These are phyloP conservation scores for Puccinia sorghi DNA, from an alignment of 1,284 basidiomycete genomes.

Conservation along the genomic window DNA sequence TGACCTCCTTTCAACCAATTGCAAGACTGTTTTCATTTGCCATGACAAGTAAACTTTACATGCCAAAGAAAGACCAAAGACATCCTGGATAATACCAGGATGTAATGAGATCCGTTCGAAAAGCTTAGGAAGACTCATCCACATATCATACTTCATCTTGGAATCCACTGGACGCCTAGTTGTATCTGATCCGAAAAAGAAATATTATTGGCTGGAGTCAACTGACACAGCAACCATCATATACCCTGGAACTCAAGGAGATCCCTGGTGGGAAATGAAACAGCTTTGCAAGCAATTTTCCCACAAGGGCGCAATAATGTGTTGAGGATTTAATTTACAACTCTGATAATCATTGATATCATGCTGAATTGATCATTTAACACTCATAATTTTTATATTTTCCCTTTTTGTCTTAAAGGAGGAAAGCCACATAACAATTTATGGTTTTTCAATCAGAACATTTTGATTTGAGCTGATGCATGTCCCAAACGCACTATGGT, in stretches of 20 bases:
- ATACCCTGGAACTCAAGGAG: background rate
- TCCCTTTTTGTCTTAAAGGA: too few species aligned
- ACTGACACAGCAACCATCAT: background rate
- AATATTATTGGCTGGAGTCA: background rate
- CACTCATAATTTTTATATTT: too few species aligned
- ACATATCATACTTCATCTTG: constrained; percentile 14
- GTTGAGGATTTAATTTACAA: too few species aligned
- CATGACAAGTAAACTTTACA: background rate
- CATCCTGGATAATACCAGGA: constrained; percentile 2
- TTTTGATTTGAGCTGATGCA: too few species aligned
- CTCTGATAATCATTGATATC: too few species aligned
- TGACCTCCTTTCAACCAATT: background rate
- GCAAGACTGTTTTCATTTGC: constrained; percentile 1
- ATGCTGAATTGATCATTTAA: too few species aligned
- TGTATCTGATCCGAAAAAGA: too few species aligned
- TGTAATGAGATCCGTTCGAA: background rate
- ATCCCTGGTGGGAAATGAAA: constrained; percentile 11
- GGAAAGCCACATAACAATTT: too few species aligned
- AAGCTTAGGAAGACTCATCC: background rate
- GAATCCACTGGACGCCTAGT: constrained; percentile 3
- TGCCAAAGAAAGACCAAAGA: background rate
- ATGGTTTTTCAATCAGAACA: too few species aligned
- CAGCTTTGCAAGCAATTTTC: constrained; percentile 14
- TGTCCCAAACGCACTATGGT: too few species aligned
- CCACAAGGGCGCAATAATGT: too few species aligned